Conservation (phyloP, 1,284 basidiomycete species). For the Leucoagaricus sp. region DNA sequence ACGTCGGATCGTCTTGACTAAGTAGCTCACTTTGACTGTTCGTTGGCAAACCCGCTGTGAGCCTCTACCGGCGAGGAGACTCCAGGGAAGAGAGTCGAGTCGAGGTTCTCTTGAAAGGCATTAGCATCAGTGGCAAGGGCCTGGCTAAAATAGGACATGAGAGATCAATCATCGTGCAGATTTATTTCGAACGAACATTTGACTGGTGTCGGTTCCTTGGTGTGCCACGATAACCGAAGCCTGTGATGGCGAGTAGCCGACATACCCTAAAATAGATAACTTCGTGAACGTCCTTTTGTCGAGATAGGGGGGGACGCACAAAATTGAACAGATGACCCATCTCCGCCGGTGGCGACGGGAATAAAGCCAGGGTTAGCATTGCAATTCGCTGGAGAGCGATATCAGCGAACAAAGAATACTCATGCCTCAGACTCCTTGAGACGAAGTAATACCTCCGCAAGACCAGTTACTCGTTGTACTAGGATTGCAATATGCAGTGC, state of each 20-base stretch:
- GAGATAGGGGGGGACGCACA: slow-evolving; percentile 40
- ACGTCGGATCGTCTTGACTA: neutral
- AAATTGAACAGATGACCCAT: slow-evolving; percentile 52
- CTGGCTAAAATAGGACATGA: slow-evolving; percentile 13
- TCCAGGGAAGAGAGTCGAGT: slow-evolving; percentile 50
- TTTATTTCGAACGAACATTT: slow-evolving; percentile 42
- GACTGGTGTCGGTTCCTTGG: slow-evolving; percentile 49
- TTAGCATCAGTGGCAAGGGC: slow-evolving; percentile 52
- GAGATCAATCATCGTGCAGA: neutral
- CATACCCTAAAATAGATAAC: slow-evolving; percentile 31
- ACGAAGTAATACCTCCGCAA: slow-evolving; percentile 26
- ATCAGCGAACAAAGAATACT: neutral
- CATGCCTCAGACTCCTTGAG: neutral
- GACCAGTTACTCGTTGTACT: slow-evolving; percentile 31
- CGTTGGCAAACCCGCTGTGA: slow-evolving; percentile 50
- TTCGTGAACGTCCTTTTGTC: too few species aligned
- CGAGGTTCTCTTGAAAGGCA: slow-evolving; percentile 34
- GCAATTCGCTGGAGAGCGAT: slow-evolving; percentile 42
- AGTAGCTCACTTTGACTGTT: slow-evolving; percentile 39
- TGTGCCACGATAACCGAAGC: slow-evolving; percentile 49
- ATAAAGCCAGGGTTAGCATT: slow-evolving; percentile 46
- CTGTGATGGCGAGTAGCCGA: slow-evolving; percentile 41
- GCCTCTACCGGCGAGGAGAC: slow-evolving; percentile 38
- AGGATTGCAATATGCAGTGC: slow-evolving; percentile 35
- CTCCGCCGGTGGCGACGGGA: slow-evolving; percentile 61